phyloP scores from a whole-genome alignment of 108 stramenopile species.

The Skeletonema grethae region DNA sequence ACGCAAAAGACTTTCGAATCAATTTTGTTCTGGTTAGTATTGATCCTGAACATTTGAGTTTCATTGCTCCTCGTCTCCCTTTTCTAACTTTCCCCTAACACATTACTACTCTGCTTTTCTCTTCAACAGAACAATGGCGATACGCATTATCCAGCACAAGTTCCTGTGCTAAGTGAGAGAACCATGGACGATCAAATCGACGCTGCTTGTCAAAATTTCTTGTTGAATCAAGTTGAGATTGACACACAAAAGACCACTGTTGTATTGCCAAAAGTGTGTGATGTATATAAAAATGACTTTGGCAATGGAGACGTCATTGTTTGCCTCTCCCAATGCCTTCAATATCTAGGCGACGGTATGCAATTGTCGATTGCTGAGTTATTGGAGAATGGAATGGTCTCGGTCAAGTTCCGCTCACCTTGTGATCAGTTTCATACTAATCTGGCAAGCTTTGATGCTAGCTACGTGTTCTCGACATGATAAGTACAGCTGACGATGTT shows the following conservation, averaged over 20 bases:
- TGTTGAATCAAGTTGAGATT: slow-evolving; percentile 67
- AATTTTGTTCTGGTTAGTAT: slow-evolving; percentile 72
- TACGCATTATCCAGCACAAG: slow-evolving; percentile 53
- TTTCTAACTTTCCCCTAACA: neutral
- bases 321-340: slow-evolving; percentile 58
- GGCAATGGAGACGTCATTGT: slow-evolving; percentile 57
- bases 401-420: slow-evolving; percentile 24
- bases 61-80: neutral
- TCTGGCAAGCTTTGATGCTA: slow-evolving; percentile 8
- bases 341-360: slow-evolving; percentile 57
- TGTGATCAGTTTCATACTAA: slow-evolving; percentile 36
- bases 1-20: slow-evolving; percentile 64
- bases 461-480: neutral
- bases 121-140: slow-evolving; percentile 60
- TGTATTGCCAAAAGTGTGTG: slow-evolving; percentile 81
- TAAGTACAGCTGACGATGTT: neutral
- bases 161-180: slow-evolving; percentile 58
- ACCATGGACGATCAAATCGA: slow-evolving; percentile 78
- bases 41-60: neutral
- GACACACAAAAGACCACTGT: slow-evolving; percentile 60
- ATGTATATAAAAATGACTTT: slow-evolving; percentile 85
- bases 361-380: slow-evolving; percentile 34
- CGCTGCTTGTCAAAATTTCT: slow-evolving; percentile 52
- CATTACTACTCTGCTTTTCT: neutral
- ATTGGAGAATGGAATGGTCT: slow-evolving; percentile 30